Percentiles rank a stretch among this genome's conserved stretches.
Evolutionary conservation across 805 yeast genomes (phyloP).

Genomic region (Ogataea zsoltii): DNA sequence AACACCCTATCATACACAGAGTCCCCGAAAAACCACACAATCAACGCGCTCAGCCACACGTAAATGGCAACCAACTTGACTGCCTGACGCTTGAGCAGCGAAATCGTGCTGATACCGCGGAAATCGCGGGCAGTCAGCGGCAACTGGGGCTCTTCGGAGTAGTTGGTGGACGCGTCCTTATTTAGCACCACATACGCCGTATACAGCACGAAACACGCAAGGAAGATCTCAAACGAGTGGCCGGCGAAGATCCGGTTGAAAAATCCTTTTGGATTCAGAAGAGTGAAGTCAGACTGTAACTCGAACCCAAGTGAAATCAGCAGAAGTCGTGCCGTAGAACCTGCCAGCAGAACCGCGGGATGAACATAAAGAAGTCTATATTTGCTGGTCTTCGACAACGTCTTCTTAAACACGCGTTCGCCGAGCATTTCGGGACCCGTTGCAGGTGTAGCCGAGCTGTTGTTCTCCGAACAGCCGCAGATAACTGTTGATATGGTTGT

Average conservation of each 20-base stretch:
- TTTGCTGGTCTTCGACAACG: background rate
- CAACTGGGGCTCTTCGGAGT: constrained; percentile 3
- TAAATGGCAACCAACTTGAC: constrained; percentile 23
- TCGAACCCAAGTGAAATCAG: background rate
- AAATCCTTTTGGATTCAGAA: constrained; percentile 27
- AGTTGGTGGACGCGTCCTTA: constrained; percentile 7
- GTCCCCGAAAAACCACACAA: constrained; percentile 37
- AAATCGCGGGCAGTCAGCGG: background rate
- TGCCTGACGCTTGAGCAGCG: constrained; percentile 17
- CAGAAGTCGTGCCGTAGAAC: constrained; percentile 9
- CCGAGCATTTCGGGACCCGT: background rate
- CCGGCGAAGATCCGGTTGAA: constrained; percentile 32
- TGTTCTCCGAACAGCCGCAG: too few relatives aligned
- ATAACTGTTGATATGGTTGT: too few relatives aligned
- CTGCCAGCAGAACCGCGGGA: constrained; percentile 17
- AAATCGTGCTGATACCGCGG: background rate
- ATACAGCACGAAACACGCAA: constrained; percentile 9
- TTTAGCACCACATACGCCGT: constrained; percentile 10
- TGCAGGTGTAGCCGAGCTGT: too few relatives aligned
- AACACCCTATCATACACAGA: constrained; percentile 35
- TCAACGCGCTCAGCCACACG: constrained; percentile 22
- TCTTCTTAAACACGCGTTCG: background rate
- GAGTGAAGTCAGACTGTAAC: constrained; percentile 10
- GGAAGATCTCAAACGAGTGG: constrained; percentile 30
- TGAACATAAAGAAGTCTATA: constrained; percentile 12